Evolutionary conservation across 2,329 filamentous ascomycete species (phyloP).

Genomic region (Cytospora paraplurivora): DNA sequence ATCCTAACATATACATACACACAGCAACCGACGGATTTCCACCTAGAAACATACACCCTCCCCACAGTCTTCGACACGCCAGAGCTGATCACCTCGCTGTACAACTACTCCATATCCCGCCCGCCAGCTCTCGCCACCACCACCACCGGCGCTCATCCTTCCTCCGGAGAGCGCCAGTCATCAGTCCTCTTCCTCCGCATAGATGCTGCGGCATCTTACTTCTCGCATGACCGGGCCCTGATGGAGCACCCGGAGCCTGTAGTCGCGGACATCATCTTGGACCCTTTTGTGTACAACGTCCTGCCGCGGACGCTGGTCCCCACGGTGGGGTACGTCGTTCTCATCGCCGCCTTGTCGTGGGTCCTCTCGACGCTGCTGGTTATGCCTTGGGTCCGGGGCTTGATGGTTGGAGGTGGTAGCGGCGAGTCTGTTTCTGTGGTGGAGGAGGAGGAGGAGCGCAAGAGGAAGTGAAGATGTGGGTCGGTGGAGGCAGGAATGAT

Average conservation of each 20-base stretch:
- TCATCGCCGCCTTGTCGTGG: conserved; percentile 57
- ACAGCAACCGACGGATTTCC: conserved; percentile 90
- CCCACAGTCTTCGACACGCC: conserved; percentile 62
- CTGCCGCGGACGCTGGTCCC: conserved; percentile 77
- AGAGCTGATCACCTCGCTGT: conserved; percentile 66
- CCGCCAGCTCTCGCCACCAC: conserved; percentile 36
- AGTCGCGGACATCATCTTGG: conserved; percentile 78
- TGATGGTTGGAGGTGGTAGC: conserved; percentile 26
- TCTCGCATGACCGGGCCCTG: conserved; percentile 69
- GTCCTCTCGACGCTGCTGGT: conserved; percentile 44
- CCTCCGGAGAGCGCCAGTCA: conserved; percentile 30
- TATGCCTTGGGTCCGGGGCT: conserved; percentile 36
- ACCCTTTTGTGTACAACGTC: conserved; percentile 79
- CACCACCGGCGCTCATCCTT: not conserved
- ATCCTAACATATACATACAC: conserved; percentile 25
- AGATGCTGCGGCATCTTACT: conserved; percentile 80
- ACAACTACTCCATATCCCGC: conserved; percentile 58
- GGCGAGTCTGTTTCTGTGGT: conserved; percentile 30
- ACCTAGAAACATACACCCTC: conserved; percentile 65
- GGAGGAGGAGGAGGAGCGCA: conserved; percentile 41
- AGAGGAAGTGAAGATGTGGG: conserved; percentile 43
- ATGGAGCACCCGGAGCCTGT: conserved; percentile 78
- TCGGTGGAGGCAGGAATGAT: conserved; percentile 41
- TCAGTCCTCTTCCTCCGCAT: conserved; percentile 74
- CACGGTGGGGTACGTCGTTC: conserved; percentile 67